Percentiles rank a stretch among this genome's conserved stretches.
phyloP scores from a whole-genome alignment of 257 asterid genomes.

The Henckelia pumila region DNA sequence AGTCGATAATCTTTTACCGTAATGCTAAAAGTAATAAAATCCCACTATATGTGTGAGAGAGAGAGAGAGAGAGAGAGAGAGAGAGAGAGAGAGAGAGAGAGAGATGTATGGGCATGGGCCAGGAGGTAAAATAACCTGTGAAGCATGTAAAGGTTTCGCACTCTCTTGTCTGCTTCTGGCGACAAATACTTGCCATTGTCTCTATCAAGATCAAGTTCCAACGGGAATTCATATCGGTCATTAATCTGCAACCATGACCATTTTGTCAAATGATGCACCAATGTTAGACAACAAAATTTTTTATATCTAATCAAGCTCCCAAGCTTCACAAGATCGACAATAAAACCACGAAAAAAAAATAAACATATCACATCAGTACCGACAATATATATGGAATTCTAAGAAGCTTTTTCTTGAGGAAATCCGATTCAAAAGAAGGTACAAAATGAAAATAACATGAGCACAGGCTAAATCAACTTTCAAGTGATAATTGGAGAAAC shows the following conservation, averaged over 20 bases:
- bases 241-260: conserved; percentile 64
- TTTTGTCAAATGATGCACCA: conserved; percentile 14
- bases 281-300: conserved; percentile 1
- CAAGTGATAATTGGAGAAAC: conserved; percentile 1
- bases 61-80: background rate
- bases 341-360: background rate
- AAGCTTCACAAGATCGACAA: background rate
- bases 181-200: conserved; percentile 89
- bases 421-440: conserved; percentile 9
- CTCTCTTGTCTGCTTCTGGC: conserved; percentile 90
- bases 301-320: background rate
- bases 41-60: background rate
- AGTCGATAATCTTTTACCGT: background rate
- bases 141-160: conserved; percentile 84
- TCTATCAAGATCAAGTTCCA: conserved; percentile 94
- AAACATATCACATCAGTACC: background rate
- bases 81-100: background rate
- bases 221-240: conserved; percentile 94
- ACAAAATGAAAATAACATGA: background rate
- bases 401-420: background rate
- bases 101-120: background rate
- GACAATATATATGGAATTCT: conserved; percentile 4
- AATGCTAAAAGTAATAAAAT: background rate
- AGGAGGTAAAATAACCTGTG: conserved; percentile 60
- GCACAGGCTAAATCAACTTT: conserved; percentile 14